Conservation (phyloP, 495 filamentous ascomycete species). For the Neurospora sp. region DNA sequence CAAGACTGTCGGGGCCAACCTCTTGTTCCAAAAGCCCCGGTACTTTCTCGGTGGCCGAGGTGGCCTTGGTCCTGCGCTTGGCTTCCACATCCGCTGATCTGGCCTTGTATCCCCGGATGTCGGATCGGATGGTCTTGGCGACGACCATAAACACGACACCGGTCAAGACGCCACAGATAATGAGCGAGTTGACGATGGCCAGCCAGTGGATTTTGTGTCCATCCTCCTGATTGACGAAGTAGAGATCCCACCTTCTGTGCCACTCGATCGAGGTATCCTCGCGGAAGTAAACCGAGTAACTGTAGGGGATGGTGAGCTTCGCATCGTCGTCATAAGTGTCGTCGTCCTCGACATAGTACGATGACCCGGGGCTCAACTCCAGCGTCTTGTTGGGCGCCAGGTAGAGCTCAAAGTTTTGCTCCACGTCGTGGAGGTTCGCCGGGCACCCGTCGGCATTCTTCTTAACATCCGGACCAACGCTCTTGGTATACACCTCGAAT, state of each 20-base stretch:
- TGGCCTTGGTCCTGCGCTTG: constrained; percentile 39
- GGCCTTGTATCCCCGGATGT: constrained; percentile 63
- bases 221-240: constrained; percentile 86
- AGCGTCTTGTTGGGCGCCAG: constrained; percentile 50
- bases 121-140: constrained; percentile 68
- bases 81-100: constrained; percentile 1
- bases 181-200: constrained; percentile 82
- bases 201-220: constrained; percentile 84
- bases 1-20: constrained; percentile 44
- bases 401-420: constrained; percentile 57
- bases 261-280: constrained; percentile 79
- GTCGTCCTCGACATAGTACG: constrained; percentile 44
- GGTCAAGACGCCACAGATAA: constrained; percentile 74
- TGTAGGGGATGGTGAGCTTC: constrained; percentile 72
- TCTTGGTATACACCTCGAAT: constrained; percentile 90
- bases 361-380: constrained; percentile 44
- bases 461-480: constrained; percentile 54
- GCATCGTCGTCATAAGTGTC: constrained; percentile 52
- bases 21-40: constrained; percentile 56
- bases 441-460: constrained; percentile 54
- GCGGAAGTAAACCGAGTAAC: constrained; percentile 87
- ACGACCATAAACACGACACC: constrained; percentile 81
- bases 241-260: constrained; percentile 83
- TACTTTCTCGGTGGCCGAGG: constrained; percentile 6
- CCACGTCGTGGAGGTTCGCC: constrained; percentile 48